Conservation (phyloP, 2,329 filamentous ascomycete genomes). For the Chaetomium olivaceum region DNA sequence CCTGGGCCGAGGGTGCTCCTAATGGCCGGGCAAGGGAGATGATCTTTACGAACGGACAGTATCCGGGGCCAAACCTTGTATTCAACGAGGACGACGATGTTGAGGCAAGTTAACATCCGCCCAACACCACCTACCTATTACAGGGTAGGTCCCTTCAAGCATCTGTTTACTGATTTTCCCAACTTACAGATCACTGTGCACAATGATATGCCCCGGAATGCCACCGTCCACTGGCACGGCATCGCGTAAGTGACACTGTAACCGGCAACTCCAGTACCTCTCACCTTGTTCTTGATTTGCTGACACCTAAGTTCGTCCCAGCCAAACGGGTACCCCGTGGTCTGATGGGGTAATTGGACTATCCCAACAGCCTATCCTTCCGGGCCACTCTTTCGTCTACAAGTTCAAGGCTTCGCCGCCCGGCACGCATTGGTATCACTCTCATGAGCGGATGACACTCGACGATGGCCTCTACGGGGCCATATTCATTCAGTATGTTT, state of each 20-base stretch:
- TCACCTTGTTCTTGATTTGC: not conserved
- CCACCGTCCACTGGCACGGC: conserved; percentile 1
- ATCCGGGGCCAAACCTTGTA: not conserved
- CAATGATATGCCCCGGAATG: not conserved
- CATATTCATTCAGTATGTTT: not conserved
- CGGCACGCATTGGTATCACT: not conserved
- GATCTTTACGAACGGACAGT: not conserved
- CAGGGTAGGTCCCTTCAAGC: too few relatives aligned
- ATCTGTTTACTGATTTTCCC: too few relatives aligned
- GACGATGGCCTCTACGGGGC: not conserved
- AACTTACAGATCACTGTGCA: not conserved
- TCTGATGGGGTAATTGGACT: not conserved
- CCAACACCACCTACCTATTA: too few relatives aligned
- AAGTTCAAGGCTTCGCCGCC: not conserved
- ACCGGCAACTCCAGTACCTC: not conserved
- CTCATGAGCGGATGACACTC: not conserved
- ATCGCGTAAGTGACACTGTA: not conserved
- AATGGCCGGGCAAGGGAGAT: not conserved
- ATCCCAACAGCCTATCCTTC: not conserved
- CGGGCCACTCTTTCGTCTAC: not conserved
- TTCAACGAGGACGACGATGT: not conserved
- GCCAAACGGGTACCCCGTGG: conserved; percentile 1
- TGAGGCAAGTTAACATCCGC: not conserved
- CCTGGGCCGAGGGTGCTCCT: not conserved
- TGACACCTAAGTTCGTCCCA: not conserved